phyloP scores from a whole-genome alignment of 129 eudicot genomes.

The Oenanthe sinensis region DNA sequence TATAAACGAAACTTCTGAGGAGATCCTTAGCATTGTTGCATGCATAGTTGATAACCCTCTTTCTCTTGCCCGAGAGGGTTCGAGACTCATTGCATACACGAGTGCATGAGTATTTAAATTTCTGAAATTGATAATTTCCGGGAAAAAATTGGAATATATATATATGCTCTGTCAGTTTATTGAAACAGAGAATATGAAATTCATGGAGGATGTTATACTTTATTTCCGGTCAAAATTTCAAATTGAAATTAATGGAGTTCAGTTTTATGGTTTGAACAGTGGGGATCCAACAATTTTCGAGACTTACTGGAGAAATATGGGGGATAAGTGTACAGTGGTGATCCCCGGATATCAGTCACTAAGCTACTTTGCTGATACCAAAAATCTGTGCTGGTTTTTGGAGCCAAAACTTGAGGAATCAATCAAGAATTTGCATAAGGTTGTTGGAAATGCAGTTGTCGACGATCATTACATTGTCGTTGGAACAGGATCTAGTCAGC shows the following conservation, averaged over 20 bases:
- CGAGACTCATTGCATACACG: no score
- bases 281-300: conserved; percentile 84
- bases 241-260: background rate
- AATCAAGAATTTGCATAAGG: conserved; percentile 48
- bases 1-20: background rate
- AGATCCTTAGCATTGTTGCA: background rate
- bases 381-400: conserved; percentile 65
- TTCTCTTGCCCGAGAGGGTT: no score
- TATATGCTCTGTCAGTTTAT: background rate
- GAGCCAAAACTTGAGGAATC: conserved; percentile 66
- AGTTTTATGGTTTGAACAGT: conserved; percentile 20
- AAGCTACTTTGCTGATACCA: conserved; percentile 55
- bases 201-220: background rate
- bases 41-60: no score
- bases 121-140: background rate
- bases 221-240: background rate
- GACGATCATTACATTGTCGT: conserved; percentile 51
- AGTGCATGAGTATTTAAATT: no score
- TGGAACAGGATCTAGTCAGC: conserved; percentile 91
- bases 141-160: background rate
- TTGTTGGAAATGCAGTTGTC: conserved; percentile 58
- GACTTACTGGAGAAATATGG: conserved; percentile 50
- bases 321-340: conserved; percentile 38
- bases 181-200: no score
- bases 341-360: conserved; percentile 47